Base-by-base conservation (phyloP, 768 basidiomycete genomes). In the Vararia minispora region DNA sequence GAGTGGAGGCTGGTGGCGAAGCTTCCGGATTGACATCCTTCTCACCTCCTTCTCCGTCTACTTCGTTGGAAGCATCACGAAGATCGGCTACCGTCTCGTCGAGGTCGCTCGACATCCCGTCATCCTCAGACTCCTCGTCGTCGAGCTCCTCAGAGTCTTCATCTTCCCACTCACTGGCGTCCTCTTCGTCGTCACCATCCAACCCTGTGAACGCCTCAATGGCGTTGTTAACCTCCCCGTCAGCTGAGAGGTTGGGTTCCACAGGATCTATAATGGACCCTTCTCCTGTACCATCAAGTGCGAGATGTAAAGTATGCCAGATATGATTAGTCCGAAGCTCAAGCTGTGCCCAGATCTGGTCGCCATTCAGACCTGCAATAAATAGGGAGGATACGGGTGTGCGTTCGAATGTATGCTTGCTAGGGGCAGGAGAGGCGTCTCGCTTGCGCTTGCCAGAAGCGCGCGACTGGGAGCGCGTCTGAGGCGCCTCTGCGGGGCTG, bases 311-410 rank as follows among this genome's bases (percentile, higher is more conserved):
- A 35, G 82, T 70, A 28, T 72, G 69, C 44, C 80, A 83, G 17
- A 97, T 62, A 31, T 69, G 71, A 44, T 75, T 71, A 12, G 79
- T 65, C 30, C 87, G 66, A 38, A 99, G 64, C 53, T 98, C 94
- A 39, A 98, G 58, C 61, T 99, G 94, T 28, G 79, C 80, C 94
- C 94, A 99, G 20, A 97, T 65, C 56, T 94, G 91, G 40, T 87
- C 85, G 17, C 74, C 69, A 48, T 78, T 81, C 74, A 95, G 79
- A 13, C 71, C 79, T 16, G 88, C 75, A 10, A 79, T 64, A 42
- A 77, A 84, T 14, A 99, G 70, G 25, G 72, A 72, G 6, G 74
- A 64, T 3, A 97, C 58, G 5, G 91, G 91, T 1, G 94, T 95
- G 18, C 61, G 61, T 35, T 64, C 53, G 35, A 78, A 63, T 9